Evolutionary conservation across 805 yeast genomes (phyloP), one percentile per base, ranked within the genome.

Genomic region (Starmerella apis): DNA sequence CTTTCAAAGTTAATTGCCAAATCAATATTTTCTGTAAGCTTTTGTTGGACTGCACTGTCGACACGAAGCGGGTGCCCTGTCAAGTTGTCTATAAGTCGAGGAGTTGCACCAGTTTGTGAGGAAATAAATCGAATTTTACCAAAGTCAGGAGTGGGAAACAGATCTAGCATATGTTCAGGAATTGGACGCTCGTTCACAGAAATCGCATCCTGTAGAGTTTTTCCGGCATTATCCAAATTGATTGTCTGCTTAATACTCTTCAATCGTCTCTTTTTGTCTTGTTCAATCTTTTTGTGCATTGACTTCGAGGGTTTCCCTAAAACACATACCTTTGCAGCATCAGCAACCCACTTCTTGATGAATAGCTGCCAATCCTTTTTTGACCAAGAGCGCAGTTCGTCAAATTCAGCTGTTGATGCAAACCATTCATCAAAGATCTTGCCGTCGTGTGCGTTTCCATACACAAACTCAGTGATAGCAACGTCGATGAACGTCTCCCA

Each of bases 1-100:
- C 81, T 77, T 65, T 92, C 96, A 58, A 83, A 74, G 61, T 86
- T 92, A 46, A 88, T 63, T 54, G 78, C 80, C 33, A 88, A 64
- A 25, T 81, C 79, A 13, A 25, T 25, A 2, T 50, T 25, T 16
- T 32, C 48, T 23, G 59, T 59, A 14, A 63, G 46, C 14, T 54
- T 31, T 28, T 44, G 38, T 53, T 65, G 66, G 7, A 61, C 30
- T 9, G 45, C 49, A 19, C 42, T 39, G 20, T 55, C 57, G 1
- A 6, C 46, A 24, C 22, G 18, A 3, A 53, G 37, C 37, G 37
- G 22, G n/a, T 33, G 37, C 37, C 37, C 37, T 4, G 37, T 33
- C 7, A 16, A 10, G 11, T 33, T 33, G 9, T 5, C 22, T 16
- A n/a, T 16, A 13, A 55, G 44, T 18, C 25, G 22, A 5, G 86